Evolutionary conservation across 2,329 filamentous ascomycete genomes (phyloP).

Genomic region (Fusarium sulawesiense): DNA sequence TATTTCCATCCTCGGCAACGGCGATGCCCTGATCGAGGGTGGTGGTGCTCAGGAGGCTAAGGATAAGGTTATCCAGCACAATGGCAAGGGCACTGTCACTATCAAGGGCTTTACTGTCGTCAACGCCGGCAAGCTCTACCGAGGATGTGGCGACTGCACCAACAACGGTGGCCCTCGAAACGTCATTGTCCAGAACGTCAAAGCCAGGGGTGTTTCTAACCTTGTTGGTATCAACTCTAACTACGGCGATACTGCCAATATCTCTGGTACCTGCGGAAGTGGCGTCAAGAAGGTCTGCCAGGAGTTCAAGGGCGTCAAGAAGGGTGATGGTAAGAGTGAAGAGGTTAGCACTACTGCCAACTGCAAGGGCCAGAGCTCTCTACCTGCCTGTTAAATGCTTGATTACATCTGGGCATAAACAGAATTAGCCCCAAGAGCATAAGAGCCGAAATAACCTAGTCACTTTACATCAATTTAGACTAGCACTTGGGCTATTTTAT

Average conservation of each 20-base stretch:
- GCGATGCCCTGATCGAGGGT: slow-evolving; percentile 1
- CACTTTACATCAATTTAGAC: too few species aligned
- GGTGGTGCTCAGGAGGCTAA: slow-evolving; percentile 26
- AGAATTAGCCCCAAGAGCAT: too few species aligned
- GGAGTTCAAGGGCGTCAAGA: slow-evolving; percentile 17
- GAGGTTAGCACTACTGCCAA: background rate
- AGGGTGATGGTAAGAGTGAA: background rate
- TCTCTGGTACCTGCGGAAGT: slow-evolving; percentile 14
- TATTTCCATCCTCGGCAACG: background rate
- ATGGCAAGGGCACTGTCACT: background rate
- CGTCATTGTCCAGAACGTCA: slow-evolving; percentile 18
- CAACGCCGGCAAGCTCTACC: background rate
- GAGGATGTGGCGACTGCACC: background rate
- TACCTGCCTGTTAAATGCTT: background rate
- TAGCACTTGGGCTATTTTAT: too few species aligned
- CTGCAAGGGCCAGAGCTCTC: background rate
- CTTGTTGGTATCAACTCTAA: slow-evolving; percentile 33
- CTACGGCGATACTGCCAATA: slow-evolving; percentile 17
- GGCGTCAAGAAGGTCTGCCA: slow-evolving; percentile 26
- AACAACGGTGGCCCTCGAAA: slow-evolving; percentile 27
- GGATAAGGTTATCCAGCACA: background rate
- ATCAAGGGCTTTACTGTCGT: background rate
- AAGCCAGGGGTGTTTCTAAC: background rate
- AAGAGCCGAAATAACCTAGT: too few species aligned
- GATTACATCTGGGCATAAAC: background rate